Evolutionary conservation across 192 early-diverging fungal species (phyloP), one percentile per base, ranked within the genome.

Genomic region (Coemansia sp.): DNA sequence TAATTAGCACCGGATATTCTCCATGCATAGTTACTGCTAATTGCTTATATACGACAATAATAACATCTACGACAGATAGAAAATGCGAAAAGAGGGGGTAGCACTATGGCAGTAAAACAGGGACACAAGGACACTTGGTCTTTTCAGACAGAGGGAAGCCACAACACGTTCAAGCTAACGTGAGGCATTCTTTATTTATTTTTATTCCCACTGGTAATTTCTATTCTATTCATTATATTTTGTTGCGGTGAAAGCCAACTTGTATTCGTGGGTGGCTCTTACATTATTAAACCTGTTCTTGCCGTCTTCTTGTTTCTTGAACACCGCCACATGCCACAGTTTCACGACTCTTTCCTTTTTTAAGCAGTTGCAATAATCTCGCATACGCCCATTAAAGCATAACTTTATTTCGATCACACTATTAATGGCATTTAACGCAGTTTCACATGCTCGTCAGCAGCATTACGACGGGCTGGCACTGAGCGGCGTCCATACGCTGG

Each of bases 51-150:
- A 37, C 5, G 27, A 27, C 27, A 5, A 27, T 27, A 27, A 27
- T 27, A 27, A 27, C 27, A 27, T 27, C 27, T 0, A 27, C 21
- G 21, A 21, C 21, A 21, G 21, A 21, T 21, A 15, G n/a, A 49
- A 19, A 49, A 49, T 49, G 48, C 48, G 8, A 19, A 21, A 21
- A 22, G 48, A 21, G 48, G 19, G 47, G 48, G n/a, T 3, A 8
- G 19, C 48, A 17, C 19, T 15, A 56, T 17, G 32, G 55, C 29
- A 56, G 55, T 56, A 56, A 37, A 56, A 56, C 35, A 56, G 55
- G 55, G 55, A 56, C 35, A 17, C 19, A 19, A 49, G 19, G 48
- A 19, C 48, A 47, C 43, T 17, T 47, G 43, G 43, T 12, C 43
- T n/a, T n/a, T 47, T 17, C n/a, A 17, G 43, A 12, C 41, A 45